phyloP scores from a whole-genome alignment of 1,139 yeast genomes.

The Williopsis jadinii region DNA sequence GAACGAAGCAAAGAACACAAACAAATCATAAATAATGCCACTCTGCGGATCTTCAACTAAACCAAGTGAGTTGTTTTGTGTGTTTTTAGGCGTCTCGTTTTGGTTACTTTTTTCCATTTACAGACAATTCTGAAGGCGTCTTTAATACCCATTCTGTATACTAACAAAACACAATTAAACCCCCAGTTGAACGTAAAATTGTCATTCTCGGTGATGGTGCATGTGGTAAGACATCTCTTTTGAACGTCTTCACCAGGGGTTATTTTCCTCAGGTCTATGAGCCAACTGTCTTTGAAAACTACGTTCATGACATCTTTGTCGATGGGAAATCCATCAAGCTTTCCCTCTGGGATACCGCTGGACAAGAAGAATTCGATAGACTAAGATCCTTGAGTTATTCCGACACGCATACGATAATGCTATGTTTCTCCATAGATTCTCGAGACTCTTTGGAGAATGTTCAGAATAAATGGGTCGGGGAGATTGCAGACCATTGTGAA shows the following conservation, averaged over 20 bases:
- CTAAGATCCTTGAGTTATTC: slow-evolving; percentile 84
- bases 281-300: slow-evolving; percentile 96
- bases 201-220: slow-evolving; percentile 99
- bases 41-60: slow-evolving; percentile 64
- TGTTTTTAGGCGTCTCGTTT: no score
- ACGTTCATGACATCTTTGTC: slow-evolving; percentile 93
- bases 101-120: no score
- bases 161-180: slow-evolving; percentile 54
- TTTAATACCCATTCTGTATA: slow-evolving; percentile 64
- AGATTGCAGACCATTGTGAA: slow-evolving; percentile 93
- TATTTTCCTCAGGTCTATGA: slow-evolving; percentile 98
- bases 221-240: slow-evolving; percentile 82
- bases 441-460: slow-evolving; percentile 93
- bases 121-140: no score
- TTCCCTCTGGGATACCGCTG: slow-evolving; percentile 98
- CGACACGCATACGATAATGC: slow-evolving; percentile 95
- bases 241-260: slow-evolving; percentile 94
- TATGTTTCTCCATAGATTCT: slow-evolving; percentile 92
- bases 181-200: slow-evolving; percentile 69
- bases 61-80: slow-evolving; percentile 42
- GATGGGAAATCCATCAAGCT: slow-evolving; percentile 91
- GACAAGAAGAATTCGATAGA: slow-evolving; percentile 96
- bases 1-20: neutral
- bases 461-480: slow-evolving; percentile 93
- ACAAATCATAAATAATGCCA: slow-evolving; percentile 37